Percentiles rank a stretch among this genome's conserved stretches.
Conservation (phyloP, 257 asterid species). For the Paulownia fortunei region DNA sequence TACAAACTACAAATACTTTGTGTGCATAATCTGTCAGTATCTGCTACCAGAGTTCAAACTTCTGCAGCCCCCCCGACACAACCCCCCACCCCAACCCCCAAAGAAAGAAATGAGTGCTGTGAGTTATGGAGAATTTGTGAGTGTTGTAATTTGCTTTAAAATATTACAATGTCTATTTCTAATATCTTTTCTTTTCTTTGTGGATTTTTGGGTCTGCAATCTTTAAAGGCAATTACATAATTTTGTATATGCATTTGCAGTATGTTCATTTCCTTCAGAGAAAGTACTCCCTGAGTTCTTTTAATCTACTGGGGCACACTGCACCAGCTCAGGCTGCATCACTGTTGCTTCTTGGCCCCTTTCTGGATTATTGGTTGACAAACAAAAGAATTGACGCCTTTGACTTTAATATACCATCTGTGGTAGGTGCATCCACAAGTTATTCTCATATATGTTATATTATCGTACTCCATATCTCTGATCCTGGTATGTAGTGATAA, state of each 20-base stretch:
- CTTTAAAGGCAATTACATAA: conserved; percentile 16
- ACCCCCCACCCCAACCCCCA: not conserved
- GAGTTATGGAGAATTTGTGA: not conserved
- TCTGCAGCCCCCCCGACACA: not conserved
- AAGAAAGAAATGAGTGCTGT: not conserved
- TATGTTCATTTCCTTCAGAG: conserved; percentile 87
- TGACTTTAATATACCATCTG: conserved; percentile 56
- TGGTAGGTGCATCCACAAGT: conserved; percentile 52
- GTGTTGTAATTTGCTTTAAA: conserved; percentile 8
- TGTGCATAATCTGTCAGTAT: not conserved
- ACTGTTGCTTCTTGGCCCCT: conserved; percentile 77
- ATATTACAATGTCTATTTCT: not conserved
- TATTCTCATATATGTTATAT: conserved; percentile 20
- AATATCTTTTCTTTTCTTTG: not conserved
- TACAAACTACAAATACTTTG: not conserved
- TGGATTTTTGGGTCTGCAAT: conserved; percentile 11
- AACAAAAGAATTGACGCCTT: conserved; percentile 77
- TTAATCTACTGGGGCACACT: conserved; percentile 89
- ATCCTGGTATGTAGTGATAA: conserved; percentile 10
- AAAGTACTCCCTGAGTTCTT: conserved; percentile 82
- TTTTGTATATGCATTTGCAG: conserved; percentile 55
- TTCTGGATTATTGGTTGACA: conserved; percentile 94
- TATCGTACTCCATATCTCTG: conserved; percentile 16
- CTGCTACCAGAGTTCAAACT: not conserved
- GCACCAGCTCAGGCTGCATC: conserved; percentile 93